Conservation (phyloP, 2,329 filamentous ascomycete genomes). For the Zopfia rhizophila region DNA sequence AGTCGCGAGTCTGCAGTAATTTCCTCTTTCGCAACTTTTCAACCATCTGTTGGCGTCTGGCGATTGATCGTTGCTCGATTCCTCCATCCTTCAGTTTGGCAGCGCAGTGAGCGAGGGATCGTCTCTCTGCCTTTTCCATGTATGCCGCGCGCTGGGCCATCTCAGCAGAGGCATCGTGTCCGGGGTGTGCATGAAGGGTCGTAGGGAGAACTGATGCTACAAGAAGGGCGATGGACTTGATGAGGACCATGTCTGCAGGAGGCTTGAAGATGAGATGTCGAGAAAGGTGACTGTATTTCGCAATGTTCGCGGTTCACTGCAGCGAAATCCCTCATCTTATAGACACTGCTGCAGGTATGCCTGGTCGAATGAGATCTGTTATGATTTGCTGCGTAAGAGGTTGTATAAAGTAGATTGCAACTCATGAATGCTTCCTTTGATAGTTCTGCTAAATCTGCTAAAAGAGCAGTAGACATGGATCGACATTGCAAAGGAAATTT, state of each 20-base stretch:
- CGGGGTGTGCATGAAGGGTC: conserved; percentile 18
- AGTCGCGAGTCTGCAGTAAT: conserved; percentile 24
- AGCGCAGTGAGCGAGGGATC: conserved; percentile 50
- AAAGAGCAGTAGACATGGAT: neutral
- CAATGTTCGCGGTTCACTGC: too few relatives aligned
- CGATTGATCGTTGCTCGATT: conserved; percentile 48
- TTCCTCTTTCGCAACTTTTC: conserved; percentile 46
- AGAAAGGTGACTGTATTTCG: too few relatives aligned
- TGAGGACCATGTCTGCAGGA: neutral
- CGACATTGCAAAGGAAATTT: neutral
- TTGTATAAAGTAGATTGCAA: too few relatives aligned
- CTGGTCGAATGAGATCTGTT: too few relatives aligned
- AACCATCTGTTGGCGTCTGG: conserved; percentile 51
- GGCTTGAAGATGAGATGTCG: too few relatives aligned
- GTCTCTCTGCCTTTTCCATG: conserved; percentile 38
- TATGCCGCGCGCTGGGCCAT: conserved; percentile 26
- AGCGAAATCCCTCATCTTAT: too few relatives aligned
- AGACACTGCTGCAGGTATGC: too few relatives aligned
- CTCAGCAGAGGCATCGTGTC: conserved; percentile 22
- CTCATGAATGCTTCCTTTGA: too few relatives aligned
- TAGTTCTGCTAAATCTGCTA: too few relatives aligned
- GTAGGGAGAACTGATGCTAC: conserved; percentile 2
- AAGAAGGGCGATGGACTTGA: conserved; percentile 5
- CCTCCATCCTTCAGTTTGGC: conserved; percentile 48
- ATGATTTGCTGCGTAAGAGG: too few relatives aligned